phyloP scores from a whole-genome alignment of 176 grass and related monocot genomes.

The Carex littledalei region DNA sequence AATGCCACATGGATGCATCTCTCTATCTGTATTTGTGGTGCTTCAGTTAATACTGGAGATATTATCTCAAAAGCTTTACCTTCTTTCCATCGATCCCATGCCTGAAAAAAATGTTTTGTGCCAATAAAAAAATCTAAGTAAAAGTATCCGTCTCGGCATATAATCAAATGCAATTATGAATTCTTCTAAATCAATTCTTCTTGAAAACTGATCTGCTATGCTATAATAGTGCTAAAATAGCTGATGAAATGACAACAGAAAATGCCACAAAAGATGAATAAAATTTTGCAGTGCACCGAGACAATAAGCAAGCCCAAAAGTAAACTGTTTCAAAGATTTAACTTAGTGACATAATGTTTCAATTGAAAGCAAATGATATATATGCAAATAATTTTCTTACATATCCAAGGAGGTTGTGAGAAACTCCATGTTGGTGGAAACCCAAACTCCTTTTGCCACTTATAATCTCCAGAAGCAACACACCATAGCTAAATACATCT shows the following conservation, averaged over 20 bases:
- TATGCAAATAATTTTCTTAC: background rate
- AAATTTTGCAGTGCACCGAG: no score
- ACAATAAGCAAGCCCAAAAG: background rate
- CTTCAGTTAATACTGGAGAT: background rate
- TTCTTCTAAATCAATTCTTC: background rate
- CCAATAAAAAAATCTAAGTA: background rate
- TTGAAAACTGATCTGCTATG: background rate
- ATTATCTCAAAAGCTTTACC: background rate
- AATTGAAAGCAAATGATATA: background rate
- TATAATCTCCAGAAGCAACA: conserved; percentile 20
- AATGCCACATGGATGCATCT: conserved; percentile 25
- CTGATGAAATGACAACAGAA: background rate
- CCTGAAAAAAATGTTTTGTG: background rate
- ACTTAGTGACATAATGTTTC: background rate
- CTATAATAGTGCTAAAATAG: background rate
- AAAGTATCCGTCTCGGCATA: background rate
- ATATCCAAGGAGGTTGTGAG: conserved; percentile 22
- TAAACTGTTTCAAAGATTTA: background rate
- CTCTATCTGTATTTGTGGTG: background rate
- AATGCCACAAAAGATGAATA: no score
- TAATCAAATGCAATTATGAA: background rate
- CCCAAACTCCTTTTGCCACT: conserved; percentile 27
- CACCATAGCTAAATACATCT: conserved; percentile 39
- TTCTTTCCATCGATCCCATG: conserved; percentile 18
- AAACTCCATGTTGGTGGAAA: background rate